A percentile compares a stretch with the other conserved stretches of the same genome.
These are phyloP conservation scores for Stylosanthes scabra DNA, from an alignment of 331 rosid species.

Conservation along the genomic window DNA sequence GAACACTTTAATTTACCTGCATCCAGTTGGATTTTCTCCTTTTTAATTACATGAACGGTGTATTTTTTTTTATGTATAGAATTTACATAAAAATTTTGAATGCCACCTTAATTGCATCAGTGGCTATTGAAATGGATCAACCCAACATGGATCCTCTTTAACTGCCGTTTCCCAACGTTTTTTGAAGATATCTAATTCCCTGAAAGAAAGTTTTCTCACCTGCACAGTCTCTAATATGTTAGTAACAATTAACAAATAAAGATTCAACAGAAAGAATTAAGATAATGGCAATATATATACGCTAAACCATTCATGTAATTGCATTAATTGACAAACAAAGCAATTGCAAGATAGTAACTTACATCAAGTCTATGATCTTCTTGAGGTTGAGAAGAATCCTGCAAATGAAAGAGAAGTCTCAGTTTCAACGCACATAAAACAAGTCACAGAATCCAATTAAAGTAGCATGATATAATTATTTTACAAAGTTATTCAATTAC, in stretches of 20 bases:
- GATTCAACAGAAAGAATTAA: conserved; percentile 18
- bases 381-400: conserved; percentile 54
- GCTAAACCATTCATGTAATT: conserved; percentile 2
- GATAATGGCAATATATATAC: background rate
- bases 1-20: background rate
- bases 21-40: conserved; percentile 22
- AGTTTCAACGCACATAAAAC: conserved; percentile 35
- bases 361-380: conserved; percentile 78
- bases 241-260: conserved; percentile 3
- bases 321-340: conserved; percentile 31
- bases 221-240: conserved; percentile 37
- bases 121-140: conserved; percentile 61
- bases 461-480: background rate
- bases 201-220: conserved; percentile 88
- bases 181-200: conserved; percentile 59
- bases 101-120: conserved; percentile 8
- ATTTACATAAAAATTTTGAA: conserved; percentile 27
- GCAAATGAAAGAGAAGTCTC: conserved; percentile 42
- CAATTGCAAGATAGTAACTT: conserved; percentile 44
- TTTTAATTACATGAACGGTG: conserved; percentile 19
- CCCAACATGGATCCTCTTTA: conserved; percentile 75
- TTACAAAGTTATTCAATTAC: too few relatives aligned
- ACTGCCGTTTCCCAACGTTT: conserved; percentile 79
- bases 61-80: conserved; percentile 25
- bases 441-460: conserved; percentile 2